Evolutionary conservation across 495 filamentous ascomycete genomes (phyloP), one percentile per base, ranked within the genome.

Genomic region (Penicillium pancosmium): DNA sequence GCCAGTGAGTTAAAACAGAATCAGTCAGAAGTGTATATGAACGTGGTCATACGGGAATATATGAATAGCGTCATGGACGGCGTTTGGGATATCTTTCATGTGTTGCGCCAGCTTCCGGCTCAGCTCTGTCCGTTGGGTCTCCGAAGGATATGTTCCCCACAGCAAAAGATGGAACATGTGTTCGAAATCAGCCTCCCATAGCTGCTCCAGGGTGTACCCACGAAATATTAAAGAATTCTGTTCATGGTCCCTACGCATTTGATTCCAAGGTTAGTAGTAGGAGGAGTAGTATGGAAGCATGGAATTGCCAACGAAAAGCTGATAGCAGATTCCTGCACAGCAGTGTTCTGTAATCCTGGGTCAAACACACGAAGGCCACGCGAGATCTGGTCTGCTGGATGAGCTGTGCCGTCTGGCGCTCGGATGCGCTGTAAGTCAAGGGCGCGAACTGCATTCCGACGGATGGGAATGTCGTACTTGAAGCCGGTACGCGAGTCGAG

Each of bases 321-420:
- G 52, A 86, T 83, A 7, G 66, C 68, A 5, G 78, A 76, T 54
- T 80, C 68, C 15, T 76, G 72, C 11, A 80, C 78, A 0, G 81
- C 78, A 5, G 84, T 86, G 64, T 85, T 85, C 34, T 78, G 72
- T 58, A 82, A 75, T 1, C 79, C 84, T 1, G 81, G 80, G 63
- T 86, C 84, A 47, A 79, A 76, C 2, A 86, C 63, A 3, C 79
- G 70, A 4, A 85, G 68, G 4, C 80, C 81, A 25, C 61, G 54
- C 16, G 60, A 53, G 9, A 68, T 53, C 50, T 71, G 67, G 36
- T 75, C 61, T 0, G 63, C 65, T 10, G 60, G 63, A 50, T 75
- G 50, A 5, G 59, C 18, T 1, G 51, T 62, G 3, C 19, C 31
- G 1, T 44, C 46, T 21, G 64, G 50, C 2, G 68, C 72, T 56